Conservation (phyloP, 176 grass and related monocot species). For the Rhynchospora tenuis region DNA sequence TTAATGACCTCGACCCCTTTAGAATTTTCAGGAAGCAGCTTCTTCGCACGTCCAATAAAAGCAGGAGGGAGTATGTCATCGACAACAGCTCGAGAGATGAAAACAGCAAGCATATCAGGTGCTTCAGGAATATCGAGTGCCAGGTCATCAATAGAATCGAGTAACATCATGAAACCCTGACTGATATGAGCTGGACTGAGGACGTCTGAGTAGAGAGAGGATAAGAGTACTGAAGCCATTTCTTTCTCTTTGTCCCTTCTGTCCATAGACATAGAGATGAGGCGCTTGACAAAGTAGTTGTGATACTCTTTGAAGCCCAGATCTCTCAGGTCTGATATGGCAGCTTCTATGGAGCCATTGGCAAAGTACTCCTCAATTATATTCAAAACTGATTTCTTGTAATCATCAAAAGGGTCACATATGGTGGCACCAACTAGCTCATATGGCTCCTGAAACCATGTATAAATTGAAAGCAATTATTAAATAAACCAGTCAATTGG, state of each 20-base stretch:
- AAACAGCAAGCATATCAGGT: constrained; percentile 79
- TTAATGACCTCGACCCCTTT: constrained; percentile 73
- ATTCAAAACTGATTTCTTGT: constrained; percentile 61
- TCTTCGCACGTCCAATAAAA: constrained; percentile 63
- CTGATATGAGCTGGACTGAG: constrained; percentile 74
- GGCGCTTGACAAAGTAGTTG: constrained; percentile 83
- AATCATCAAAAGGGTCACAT: constrained; percentile 69
- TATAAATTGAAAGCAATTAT: not conserved
- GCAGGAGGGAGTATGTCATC: constrained; percentile 91
- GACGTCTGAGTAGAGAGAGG: constrained; percentile 60
- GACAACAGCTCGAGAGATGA: constrained; percentile 83
- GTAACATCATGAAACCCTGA: constrained; percentile 80
- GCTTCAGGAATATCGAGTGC: constrained; percentile 78
- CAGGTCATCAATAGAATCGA: constrained; percentile 83
- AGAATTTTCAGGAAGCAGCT: constrained; percentile 57
- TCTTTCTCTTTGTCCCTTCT: constrained; percentile 96
- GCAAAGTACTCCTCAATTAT: constrained; percentile 89
- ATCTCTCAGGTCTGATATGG: constrained; percentile 77
- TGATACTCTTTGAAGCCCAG: constrained; percentile 65
- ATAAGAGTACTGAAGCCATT: constrained; percentile 84
- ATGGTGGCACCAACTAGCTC: constrained; percentile 65
- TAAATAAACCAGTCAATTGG: not conserved
- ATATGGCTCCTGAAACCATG: constrained; percentile 73
- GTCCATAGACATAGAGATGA: constrained; percentile 94
- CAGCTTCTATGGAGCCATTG: constrained; percentile 72